phyloP scores from a whole-genome alignment of 495 filamentous ascomycete genomes.

The Podospora pseudocomata region DNA sequence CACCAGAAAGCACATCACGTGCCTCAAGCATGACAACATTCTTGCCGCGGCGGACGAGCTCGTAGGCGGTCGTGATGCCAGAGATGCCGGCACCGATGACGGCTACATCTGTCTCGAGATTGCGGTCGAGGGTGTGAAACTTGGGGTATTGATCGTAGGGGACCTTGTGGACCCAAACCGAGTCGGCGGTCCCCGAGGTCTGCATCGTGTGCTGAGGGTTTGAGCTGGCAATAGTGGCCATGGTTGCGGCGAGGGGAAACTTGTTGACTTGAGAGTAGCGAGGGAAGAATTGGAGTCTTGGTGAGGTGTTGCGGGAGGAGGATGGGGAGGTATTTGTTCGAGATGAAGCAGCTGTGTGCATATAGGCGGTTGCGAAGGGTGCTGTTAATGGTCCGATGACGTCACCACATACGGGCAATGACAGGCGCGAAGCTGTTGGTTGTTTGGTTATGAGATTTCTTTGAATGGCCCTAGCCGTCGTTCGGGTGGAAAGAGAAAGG shows the following conservation, averaged over 20 bases:
- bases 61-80: slow-evolving; percentile 53
- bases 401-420: neutral
- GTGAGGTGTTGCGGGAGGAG: neutral
- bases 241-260: neutral
- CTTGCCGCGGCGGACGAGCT: slow-evolving; percentile 49
- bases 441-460: neutral
- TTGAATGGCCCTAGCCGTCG: neutral
- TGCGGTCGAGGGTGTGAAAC: slow-evolving; percentile 41
- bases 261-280: neutral
- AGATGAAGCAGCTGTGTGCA: neutral
- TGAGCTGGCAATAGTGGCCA: slow-evolving; percentile 9
- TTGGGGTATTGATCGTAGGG: slow-evolving; percentile 45
- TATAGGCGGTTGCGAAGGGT: neutral
- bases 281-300: neutral
- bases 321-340: neutral
- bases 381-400: neutral
- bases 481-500: neutral
- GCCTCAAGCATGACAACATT: slow-evolving; percentile 53
- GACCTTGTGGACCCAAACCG: slow-evolving; percentile 52
- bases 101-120: slow-evolving; percentile 45
- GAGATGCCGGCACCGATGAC: slow-evolving; percentile 56
- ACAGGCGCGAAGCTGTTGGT: neutral
- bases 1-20: slow-evolving; percentile 50
- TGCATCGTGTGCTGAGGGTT: slow-evolving; percentile 36
- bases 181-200: slow-evolving; percentile 48